Evolutionary conservation across 805 yeast genomes (phyloP).

Genomic region (Danielozyma ontarioensis): DNA sequence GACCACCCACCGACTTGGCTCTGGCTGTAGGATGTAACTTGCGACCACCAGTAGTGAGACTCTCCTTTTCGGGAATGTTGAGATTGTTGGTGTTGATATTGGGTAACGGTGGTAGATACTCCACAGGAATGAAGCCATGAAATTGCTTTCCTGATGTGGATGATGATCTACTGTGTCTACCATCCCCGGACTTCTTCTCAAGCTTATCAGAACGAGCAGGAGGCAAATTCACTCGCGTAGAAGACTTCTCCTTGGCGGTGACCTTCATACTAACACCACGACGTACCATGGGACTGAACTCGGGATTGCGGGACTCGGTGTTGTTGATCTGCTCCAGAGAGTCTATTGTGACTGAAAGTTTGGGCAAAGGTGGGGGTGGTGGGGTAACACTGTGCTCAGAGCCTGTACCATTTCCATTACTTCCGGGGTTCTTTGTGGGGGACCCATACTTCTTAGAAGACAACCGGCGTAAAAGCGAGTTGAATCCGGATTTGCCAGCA

Average conservation of each 20-base stretch:
- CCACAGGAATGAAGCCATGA: constrained; percentile 39
- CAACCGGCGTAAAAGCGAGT: constrained; percentile 31
- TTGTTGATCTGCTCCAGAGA: constrained; percentile 1
- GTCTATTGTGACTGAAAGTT: constrained; percentile 5
- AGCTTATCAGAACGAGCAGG: constrained; percentile 1
- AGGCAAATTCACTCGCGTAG: constrained; percentile 11
- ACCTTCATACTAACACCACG: constrained; percentile 59
- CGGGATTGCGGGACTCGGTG: constrained; percentile 2
- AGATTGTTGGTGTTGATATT: constrained; percentile 23
- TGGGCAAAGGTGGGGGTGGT: constrained; percentile 8
- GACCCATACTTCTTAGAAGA: constrained; percentile 27
- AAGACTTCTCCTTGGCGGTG: constrained; percentile 49
- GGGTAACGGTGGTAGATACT: constrained; percentile 41
- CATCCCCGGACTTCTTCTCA: background rate
- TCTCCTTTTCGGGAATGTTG: constrained; percentile 2
- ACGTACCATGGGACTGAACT: constrained; percentile 44
- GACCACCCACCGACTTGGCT: constrained; percentile 80
- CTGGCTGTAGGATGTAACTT: constrained; percentile 77
- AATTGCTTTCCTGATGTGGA: constrained; percentile 20
- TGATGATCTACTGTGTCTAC: constrained; percentile 14
- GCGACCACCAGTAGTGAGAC: constrained; percentile 10
- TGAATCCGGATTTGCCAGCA: constrained; percentile 25
- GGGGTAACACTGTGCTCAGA: background rate
- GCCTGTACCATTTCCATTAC: background rate
- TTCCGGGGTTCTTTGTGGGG: constrained; percentile 4